Evolutionary conservation across 805 yeast species (phyloP), one percentile per base, ranked within the genome.

Genomic region (Lipomyces lipofer): DNA sequence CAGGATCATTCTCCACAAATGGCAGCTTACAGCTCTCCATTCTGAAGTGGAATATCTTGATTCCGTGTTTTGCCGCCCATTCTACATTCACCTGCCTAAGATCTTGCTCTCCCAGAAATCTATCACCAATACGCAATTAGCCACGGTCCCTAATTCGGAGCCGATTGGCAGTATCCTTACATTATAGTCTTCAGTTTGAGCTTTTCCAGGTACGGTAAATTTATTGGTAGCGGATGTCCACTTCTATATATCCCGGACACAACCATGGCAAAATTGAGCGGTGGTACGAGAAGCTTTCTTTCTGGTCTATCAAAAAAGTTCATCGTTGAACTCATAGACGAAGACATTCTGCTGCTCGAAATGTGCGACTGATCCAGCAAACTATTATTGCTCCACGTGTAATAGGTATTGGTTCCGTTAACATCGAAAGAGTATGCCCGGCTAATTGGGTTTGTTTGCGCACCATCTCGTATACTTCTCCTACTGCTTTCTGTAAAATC

Each of bases 201-300:
- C 27, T 83, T 84, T 62, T 79, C 78, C 21, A 92, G 75, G 63
- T 88, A 94, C n/a, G 85, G 81, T 65, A 83, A 88, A 71, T 90
- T 92, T 59, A 83, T 79, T 0, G 88, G 86, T 75, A 89, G 87
- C 1, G 99, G 99, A 66, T 91, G 95, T 1, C 99, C 99, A 1
- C 95, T 85, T 17, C 99, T 74, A 69, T 91, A 92, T 10, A 92
- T 81, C 5, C 87, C 84, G 53, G 88, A 90, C 56, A 88, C 96
- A 1, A 94, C 96, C 21, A 88, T 80, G 0, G 95, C 81, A 65
- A 92, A 92, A 69, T 89, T 91, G 62, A 94, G 76, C 0, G 99
- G 99, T 3, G 99, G 99, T 1, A 91, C 95, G 15, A 47, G 51
- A 5, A 63, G 36, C 29, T 56, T 63, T 27, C 27, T 43, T 25